These are phyloP conservation scores for Symbiodinium pilosum DNA, from an alignment of 73 alveolate species.

Conservation along the genomic window DNA sequence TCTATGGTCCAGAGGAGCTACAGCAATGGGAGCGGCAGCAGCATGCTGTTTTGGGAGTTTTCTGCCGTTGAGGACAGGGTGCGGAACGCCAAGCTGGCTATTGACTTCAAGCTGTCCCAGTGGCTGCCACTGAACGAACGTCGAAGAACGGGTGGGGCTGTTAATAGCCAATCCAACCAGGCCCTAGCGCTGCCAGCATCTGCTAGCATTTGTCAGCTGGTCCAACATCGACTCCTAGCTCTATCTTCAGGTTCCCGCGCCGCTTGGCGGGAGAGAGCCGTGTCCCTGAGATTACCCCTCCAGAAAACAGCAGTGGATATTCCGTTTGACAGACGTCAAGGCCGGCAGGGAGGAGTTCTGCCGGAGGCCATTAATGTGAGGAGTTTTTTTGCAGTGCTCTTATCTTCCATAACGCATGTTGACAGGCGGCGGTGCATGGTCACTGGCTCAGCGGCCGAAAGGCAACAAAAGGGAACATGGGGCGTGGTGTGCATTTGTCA, in stretches of 20 bases:
- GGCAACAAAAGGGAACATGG: too few relatives aligned
- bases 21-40: not conserved
- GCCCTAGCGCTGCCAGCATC: not conserved
- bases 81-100: constrained; percentile 68
- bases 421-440: too few relatives aligned
- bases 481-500: not conserved
- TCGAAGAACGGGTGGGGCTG: constrained; percentile 10
- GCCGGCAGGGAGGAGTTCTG: too few relatives aligned
- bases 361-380: too few relatives aligned
- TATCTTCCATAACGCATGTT: too few relatives aligned
- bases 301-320: too few relatives aligned
- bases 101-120: constrained; percentile 81
- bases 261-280: constrained; percentile 1
- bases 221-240: too few relatives aligned
- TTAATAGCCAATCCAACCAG: constrained; percentile 3
- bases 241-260: not conserved
- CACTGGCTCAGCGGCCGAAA: too few relatives aligned
- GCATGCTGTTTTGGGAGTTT: not conserved
- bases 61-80: constrained; percentile 8
- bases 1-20: constrained; percentile 69
- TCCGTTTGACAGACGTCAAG: too few relatives aligned
- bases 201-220: not conserved
- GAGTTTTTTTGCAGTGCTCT: too few relatives aligned
- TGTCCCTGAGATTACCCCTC: too few relatives aligned
- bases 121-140: constrained; percentile 80